Conservation (phyloP, 805 yeast genomes). For the Blastobotrys parvus region DNA sequence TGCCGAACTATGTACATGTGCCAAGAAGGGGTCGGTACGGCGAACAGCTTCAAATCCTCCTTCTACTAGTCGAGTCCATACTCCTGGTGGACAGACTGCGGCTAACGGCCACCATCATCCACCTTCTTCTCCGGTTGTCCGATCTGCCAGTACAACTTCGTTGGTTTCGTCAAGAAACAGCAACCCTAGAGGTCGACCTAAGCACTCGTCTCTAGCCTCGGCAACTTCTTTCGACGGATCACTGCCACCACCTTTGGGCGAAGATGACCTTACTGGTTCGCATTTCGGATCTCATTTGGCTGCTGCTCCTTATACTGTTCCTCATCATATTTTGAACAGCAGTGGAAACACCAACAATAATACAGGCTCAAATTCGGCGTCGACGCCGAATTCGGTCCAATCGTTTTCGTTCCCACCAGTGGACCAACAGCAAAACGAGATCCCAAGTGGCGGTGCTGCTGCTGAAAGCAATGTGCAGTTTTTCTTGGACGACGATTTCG, state of each 20-base stretch:
- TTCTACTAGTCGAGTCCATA: not conserved
- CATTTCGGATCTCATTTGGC: no score
- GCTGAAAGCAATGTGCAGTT: no score
- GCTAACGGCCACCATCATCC: not conserved
- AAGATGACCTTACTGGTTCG: no score
- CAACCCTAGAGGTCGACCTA: no score
- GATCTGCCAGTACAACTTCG: not conserved
- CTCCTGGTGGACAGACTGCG: not conserved
- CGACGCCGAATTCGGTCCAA: not conserved
- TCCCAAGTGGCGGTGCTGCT: no score
- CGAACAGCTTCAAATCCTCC: slow-evolving; percentile 5
- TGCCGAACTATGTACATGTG: slow-evolving; percentile 16
- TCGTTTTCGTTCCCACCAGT: not conserved
- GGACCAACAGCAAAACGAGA: no score
- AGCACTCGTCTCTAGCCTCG: no score
- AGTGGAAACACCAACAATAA: not conserved
- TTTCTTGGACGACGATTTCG: no score
- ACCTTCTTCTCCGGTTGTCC: not conserved
- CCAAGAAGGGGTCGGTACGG: slow-evolving; percentile 10
- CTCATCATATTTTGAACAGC: not conserved
- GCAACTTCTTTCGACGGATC: no score
- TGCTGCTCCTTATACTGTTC: not conserved
- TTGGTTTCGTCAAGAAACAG: not conserved
- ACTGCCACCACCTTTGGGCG: no score
- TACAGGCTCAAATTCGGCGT: not conserved